A percentile compares a stretch with the other conserved stretches of the same genome.
phyloP scores from a whole-genome alignment of 306 rosid species.

The Cucumis cinereus region DNA sequence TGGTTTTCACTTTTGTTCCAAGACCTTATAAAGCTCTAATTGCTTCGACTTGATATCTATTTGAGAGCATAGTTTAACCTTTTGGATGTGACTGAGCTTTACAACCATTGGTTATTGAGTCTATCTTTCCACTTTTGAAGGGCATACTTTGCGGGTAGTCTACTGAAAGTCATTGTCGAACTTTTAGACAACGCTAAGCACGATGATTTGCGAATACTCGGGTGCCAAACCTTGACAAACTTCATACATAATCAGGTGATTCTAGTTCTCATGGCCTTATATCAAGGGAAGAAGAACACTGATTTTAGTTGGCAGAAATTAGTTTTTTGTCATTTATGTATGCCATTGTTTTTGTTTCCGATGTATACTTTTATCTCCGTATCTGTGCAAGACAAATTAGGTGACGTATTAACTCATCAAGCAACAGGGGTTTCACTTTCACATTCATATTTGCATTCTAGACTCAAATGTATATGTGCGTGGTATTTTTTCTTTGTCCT shows the following conservation, averaged over 20 bases:
- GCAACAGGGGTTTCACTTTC: background rate
- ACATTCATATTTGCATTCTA: background rate
- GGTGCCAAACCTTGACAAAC: constrained; percentile 74
- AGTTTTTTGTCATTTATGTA: background rate
- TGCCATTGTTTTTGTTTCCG: background rate
- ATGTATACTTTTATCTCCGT: background rate
- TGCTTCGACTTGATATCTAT: background rate
- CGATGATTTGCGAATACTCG: constrained; percentile 50
- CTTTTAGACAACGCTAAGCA: constrained; percentile 69
- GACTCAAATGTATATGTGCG: background rate
- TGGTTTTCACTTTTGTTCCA: background rate
- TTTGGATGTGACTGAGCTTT: background rate
- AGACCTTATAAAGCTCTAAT: background rate
- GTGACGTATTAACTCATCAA: background rate
- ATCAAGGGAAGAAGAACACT: background rate
- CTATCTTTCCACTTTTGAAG: constrained; percentile 30
- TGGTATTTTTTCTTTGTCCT: background rate
- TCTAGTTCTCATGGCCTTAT: background rate
- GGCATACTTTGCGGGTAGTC: constrained; percentile 71
- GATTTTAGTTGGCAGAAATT: background rate
- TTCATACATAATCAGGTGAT: constrained; percentile 79
- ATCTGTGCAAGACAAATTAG: background rate
- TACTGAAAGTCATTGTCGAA: constrained; percentile 63
- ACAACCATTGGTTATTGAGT: background rate
- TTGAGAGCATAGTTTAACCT: background rate